Conservation (phyloP, 2,329 filamentous ascomycete species). For the Gliomastix tumulicola region DNA sequence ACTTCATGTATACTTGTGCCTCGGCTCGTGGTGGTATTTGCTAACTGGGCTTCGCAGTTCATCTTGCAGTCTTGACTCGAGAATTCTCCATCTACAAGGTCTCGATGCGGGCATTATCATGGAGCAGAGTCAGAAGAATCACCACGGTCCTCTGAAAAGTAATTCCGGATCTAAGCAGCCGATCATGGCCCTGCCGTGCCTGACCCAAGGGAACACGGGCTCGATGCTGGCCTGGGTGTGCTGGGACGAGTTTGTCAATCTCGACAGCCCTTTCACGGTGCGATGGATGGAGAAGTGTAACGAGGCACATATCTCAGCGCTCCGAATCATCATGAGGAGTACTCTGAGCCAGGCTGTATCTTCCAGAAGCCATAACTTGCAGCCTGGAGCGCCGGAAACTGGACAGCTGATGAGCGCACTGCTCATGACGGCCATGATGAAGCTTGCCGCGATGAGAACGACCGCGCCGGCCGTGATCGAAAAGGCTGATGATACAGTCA, state of each 20-base stretch:
- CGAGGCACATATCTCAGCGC: conserved; percentile 8
- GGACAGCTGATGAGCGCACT: conserved; percentile 10
- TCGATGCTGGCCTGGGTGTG: background rate
- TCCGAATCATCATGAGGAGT: conserved; percentile 9
- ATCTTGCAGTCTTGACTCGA: conserved; percentile 9
- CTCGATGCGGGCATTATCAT: conserved; percentile 10
- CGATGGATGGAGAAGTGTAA: conserved; percentile 12
- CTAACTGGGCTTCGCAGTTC: conserved; percentile 3
- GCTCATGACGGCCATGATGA: conserved; percentile 9
- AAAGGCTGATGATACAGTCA: conserved; percentile 10
- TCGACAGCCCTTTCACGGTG: conserved; percentile 5
- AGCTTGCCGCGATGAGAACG: conserved; percentile 8
- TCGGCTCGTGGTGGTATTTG: background rate
- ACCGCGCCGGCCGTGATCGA: conserved; percentile 4
- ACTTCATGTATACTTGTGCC: background rate
- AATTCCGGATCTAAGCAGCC: conserved; percentile 7
- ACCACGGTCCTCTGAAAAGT: conserved; percentile 7
- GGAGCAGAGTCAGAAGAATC: conserved; percentile 8
- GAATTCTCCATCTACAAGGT: conserved; percentile 9
- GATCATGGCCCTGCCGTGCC: conserved; percentile 7
- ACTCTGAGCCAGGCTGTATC: conserved; percentile 8
- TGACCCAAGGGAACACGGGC: background rate
- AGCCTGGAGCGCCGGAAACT: conserved; percentile 4
- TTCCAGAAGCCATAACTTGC: conserved; percentile 7
- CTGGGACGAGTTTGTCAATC: background rate